Evolutionary conservation across 306 rosid genomes (phyloP), one percentile per base, ranked within the genome.

Genomic region (Sicyos edulis): DNA sequence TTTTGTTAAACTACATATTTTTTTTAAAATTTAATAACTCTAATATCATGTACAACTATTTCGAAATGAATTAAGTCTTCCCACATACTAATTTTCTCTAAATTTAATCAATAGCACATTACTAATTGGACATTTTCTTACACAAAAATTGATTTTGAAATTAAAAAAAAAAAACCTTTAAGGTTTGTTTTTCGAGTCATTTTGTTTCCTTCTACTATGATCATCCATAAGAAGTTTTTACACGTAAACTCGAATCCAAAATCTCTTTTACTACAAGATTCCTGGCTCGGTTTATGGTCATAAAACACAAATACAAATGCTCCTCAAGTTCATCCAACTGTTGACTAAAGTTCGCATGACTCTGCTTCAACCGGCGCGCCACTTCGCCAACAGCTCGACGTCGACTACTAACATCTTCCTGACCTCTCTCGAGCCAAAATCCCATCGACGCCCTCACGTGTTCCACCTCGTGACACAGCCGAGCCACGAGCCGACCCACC

Each of bases 311-410:
- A 77, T 85, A 92, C 80, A 92, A 82, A 71, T 88, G 96, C 37
- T 92, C 97, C 74, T 92, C 96, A 51, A 92, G 79, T 10, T 92
- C 97, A 61, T 92, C 96, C 13, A 92, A 82, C 24, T 81, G 91
- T 53, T 84, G 85, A 22, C 80, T 82, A 40, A 92, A 86, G 61
- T 63, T 81, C 5, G 77, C 75, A 0, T 81, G 84, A 10, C 63
- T 86, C 26, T 79, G 85, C 78, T 86, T 86, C 53, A 92, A 61
- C 19, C 82, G 78, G 8, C 75, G 84, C 7, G 42, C 84, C 78
- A 86, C 87, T 80, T 88, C 95, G 0, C 82, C 75, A 17, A 81
- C 55, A 1, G 79, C 83, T 74, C 79, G 82, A 62, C 79, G 47
- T 60, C 54, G 65, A 10, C 50, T 3, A 10, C 13, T 0, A 45